Evolutionary conservation across 768 basidiomycete genomes (phyloP), one percentile per base, ranked within the genome.

Genomic region (Postia placenta): DNA sequence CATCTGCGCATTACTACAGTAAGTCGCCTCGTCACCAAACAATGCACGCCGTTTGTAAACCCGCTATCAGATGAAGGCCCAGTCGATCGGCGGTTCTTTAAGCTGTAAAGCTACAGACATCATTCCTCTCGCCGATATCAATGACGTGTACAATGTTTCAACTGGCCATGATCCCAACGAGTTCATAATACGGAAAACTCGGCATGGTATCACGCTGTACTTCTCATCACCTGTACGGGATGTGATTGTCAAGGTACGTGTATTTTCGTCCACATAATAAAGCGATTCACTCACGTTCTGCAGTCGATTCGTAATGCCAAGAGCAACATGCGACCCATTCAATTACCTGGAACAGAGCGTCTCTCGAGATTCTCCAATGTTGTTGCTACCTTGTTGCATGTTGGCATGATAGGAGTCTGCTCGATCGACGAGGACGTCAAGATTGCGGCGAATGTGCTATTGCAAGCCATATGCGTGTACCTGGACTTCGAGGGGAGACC

Each of bases 61-160:
- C 35, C 47, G 37, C 17, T 42, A 39, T 22, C 56, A 87, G 81
- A 74, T 79, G 55, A 87, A 85, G 60, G 79, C 88, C n/a, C 75
- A 79, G 56, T 72, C 79, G 6, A 78, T 93, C 38, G 85, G 83
- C 3, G 78, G 85, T 1, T 69, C 72, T 0, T 66, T 91, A 43
- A 75, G 81, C 9, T 87, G 87, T 67, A 81, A 81, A 67, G 81
- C 87, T 2, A 87, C 85, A 1, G 92, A 96, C 58, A 80, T 95
- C 47, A 82, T 94, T 47, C 76, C 80, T 5, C 67, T 93, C 22
- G 67, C 76, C 3, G 92, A 94, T 51, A 78, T 96, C 54, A 90
- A 89, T 66, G 92, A 96, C 56, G 79, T 90, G 1, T 87, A 91
- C 66, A 87, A 86, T 39, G 81, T 92, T 19, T 79, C 83, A 2